A percentile compares a stretch with the other conserved stretches of the same genome.
Conservation (phyloP, 1,284 basidiomycete genomes). For the Bjerkandera adusta region DNA sequence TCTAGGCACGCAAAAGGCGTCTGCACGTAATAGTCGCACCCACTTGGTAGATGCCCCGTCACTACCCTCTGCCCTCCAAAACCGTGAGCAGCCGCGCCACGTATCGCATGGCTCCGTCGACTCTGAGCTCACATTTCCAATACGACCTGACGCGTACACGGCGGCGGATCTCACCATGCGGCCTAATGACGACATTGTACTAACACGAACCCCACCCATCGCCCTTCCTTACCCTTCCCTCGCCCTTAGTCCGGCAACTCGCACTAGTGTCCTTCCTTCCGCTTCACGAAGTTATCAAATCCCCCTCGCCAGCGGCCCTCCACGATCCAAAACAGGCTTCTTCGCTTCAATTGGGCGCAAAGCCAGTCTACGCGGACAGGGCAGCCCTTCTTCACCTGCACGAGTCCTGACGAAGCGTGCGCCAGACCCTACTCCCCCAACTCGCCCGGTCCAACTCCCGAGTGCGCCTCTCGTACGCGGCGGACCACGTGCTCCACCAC, state of each 20-base stretch:
- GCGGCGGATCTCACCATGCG: conserved; percentile 70
- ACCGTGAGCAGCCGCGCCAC: conserved; percentile 53
- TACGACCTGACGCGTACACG: conserved; percentile 68
- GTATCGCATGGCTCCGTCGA: conserved; percentile 67
- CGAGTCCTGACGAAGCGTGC: conserved; percentile 41
- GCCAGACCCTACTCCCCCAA: conserved; percentile 25
- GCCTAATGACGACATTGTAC: conserved; percentile 41
- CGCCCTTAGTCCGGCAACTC: conserved; percentile 28
- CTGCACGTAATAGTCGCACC: conserved; percentile 2
- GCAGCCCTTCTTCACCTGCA: conserved; percentile 31
- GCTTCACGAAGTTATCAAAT: conserved; percentile 32
- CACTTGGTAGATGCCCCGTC: conserved; percentile 16
- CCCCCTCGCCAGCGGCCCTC: conserved; percentile 24
- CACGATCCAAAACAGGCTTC: conserved; percentile 52
- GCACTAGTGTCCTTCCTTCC: conserved; percentile 26
- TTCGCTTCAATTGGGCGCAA: conserved; percentile 75
- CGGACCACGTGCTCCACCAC: conserved; percentile 72
- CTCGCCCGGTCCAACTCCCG: conserved; percentile 36
- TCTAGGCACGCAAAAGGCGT: too few relatives aligned
- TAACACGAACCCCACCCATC: conserved; percentile 54
- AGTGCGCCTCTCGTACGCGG: conserved; percentile 60
- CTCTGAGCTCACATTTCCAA: conserved; percentile 76
- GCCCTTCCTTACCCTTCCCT: conserved; percentile 75
- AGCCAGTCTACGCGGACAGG: conserved; percentile 48
- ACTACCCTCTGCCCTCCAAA: conserved; percentile 17